Percentiles rank a stretch among this genome's conserved stretches.
These are phyloP conservation scores for Mycena pura DNA, from an alignment of 768 basidiomycete genomes.

Conservation along the genomic window DNA sequence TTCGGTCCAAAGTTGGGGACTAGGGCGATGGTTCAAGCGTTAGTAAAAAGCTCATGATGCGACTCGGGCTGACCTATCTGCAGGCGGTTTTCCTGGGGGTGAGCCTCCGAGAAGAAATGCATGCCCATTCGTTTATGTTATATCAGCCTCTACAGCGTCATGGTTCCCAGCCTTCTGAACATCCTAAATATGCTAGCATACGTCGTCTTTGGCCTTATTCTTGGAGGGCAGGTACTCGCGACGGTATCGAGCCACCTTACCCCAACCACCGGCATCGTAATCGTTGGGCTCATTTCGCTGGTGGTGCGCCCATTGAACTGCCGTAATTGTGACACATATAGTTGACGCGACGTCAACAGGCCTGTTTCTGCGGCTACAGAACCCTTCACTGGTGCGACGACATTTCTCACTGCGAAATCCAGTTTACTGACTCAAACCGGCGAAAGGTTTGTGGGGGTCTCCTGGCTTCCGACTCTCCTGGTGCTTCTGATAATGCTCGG, in stretches of 20 bases:
- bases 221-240: conserved; percentile 72
- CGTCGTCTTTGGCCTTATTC: conserved; percentile 69
- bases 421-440: no score
- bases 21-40: conserved; percentile 77
- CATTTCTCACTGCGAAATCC: no score
- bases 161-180: conserved; percentile 61
- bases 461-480: conserved; percentile 73
- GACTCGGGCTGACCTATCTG: conserved; percentile 17
- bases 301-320: conserved; percentile 40
- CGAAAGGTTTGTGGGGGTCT: conserved; percentile 58
- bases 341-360: no score
- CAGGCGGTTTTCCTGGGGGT: conserved; percentile 40
- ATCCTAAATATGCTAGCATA: conserved; percentile 67
- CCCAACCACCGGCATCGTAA: conserved; percentile 48
- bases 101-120: conserved; percentile 7
- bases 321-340: not conserved
- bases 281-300: conserved; percentile 45
- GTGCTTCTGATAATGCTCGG: conserved; percentile 70
- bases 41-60: conserved; percentile 58
- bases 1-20: conserved; percentile 85
- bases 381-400: conserved; percentile 62
- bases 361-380: conserved; percentile 70
- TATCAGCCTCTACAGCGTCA: conserved; percentile 62
- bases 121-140: not conserved
- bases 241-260: conserved; percentile 52